Conservation (phyloP, 2,329 filamentous ascomycete genomes). For the Colletotrichum endophyticum region DNA sequence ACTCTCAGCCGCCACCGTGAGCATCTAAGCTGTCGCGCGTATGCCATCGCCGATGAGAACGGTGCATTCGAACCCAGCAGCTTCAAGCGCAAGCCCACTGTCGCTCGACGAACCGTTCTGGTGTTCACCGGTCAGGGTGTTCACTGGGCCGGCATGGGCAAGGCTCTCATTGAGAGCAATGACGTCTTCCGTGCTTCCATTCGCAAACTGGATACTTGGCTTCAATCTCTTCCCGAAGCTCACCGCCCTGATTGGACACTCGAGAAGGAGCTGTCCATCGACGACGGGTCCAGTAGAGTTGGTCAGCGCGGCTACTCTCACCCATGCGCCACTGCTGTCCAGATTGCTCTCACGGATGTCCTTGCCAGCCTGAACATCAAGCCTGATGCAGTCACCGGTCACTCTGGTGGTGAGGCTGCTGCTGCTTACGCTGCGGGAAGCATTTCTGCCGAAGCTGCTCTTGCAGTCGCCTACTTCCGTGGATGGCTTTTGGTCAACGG, state of each 20-base stretch:
- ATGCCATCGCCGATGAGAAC: conserved; percentile 24
- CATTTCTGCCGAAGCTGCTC: conserved; percentile 38
- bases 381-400: conserved; percentile 41
- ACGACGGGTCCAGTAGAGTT: conserved; percentile 25
- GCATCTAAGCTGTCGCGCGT: conserved; percentile 29
- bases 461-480: conserved; percentile 43
- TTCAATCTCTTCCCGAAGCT: conserved; percentile 1
- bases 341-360: conserved; percentile 45
- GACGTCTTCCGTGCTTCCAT: conserved; percentile 14
- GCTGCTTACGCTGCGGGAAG: conserved; percentile 46
- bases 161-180: conserved; percentile 1
- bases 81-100: conserved; percentile 13
- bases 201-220: conserved; percentile 13
- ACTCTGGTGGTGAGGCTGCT: conserved; percentile 49
- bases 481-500: conserved; percentile 31
- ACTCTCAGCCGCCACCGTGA: conserved; percentile 33
- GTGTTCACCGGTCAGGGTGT: conserved; percentile 23
- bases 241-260: conserved; percentile 26
- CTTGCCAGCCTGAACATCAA: conserved; percentile 34
- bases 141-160: conserved; percentile 22
- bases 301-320: conserved; percentile 23
- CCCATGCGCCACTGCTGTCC: conserved; percentile 37
- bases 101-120: conserved; percentile 7
- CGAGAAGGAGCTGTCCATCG: conserved; percentile 27
- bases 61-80: conserved; percentile 13